Evolutionary conservation across 192 early-diverging fungal genomes (phyloP).

Genomic region (Mortierella claussenii): DNA sequence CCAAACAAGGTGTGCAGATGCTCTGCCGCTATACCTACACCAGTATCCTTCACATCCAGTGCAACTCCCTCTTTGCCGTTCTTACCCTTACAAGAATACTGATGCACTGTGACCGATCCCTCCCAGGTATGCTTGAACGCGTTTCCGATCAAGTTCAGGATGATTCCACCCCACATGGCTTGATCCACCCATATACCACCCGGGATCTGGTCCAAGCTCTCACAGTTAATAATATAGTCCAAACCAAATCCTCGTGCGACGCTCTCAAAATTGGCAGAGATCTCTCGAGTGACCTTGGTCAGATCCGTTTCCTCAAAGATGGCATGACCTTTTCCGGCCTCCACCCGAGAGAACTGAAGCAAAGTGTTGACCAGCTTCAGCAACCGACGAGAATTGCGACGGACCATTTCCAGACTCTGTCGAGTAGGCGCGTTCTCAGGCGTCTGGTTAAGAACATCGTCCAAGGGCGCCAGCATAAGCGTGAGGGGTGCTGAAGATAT

Average conservation of each 20-base stretch:
- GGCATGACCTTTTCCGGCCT: conserved; percentile 65
- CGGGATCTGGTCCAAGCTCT: conserved; percentile 17
- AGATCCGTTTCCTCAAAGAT: conserved; percentile 61
- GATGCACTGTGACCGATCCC: conserved; percentile 60
- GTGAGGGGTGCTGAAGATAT: conserved; percentile 57
- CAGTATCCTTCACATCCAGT: conserved; percentile 44
- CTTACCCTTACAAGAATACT: conserved; percentile 54
- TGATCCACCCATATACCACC: conserved; percentile 59
- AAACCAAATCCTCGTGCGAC: conserved; percentile 59
- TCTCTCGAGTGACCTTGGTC: conserved; percentile 56
- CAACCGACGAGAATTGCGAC: conserved; percentile 61
- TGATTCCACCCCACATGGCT: conserved; percentile 72
- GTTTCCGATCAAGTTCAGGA: conserved; percentile 68
- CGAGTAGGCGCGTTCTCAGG: conserved; percentile 27
- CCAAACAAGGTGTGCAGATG: conserved; percentile 63
- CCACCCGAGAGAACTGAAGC: conserved; percentile 64
- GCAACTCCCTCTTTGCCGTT: conserved; percentile 50
- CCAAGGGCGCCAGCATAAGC: conserved; percentile 63
- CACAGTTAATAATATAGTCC: conserved; percentile 54
- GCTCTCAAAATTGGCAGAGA: conserved; percentile 65
- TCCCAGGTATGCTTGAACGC: conserved; percentile 60
- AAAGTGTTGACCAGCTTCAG: conserved; percentile 67
- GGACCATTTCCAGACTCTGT: conserved; percentile 52
- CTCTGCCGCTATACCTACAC: conserved; percentile 63
- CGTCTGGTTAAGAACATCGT: conserved; percentile 53